These are phyloP conservation scores for Solanum piurae DNA, from an alignment of 257 asterid genomes.

Conservation along the genomic window DNA sequence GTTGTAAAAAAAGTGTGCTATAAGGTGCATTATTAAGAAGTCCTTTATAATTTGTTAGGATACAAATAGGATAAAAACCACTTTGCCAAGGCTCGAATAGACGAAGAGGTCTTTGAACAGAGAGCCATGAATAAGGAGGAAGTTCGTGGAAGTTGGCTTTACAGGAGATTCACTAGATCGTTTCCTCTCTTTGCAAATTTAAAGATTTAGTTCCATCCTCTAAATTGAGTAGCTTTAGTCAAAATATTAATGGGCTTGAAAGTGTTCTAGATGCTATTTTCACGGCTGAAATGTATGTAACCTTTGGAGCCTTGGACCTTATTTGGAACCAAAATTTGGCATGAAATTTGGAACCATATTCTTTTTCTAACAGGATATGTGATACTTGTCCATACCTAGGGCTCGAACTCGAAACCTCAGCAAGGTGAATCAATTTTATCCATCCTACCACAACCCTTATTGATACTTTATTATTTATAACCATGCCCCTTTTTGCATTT, in stretches of 20 bases:
- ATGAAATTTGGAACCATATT: not conserved
- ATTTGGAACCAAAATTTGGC: not conserved
- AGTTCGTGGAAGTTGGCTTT: not conserved
- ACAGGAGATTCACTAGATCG: not conserved
- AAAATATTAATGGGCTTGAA: not conserved
- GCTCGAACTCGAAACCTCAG: not conserved
- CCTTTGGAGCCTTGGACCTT: not conserved
- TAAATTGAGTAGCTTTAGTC: not conserved
- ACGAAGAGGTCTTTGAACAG: not conserved
- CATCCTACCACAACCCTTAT: not conserved
- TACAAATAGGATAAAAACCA: not conserved
- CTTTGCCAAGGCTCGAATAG: not conserved
- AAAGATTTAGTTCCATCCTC: not conserved
- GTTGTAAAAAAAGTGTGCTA: not conserved
- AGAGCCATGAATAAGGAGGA: not conserved
- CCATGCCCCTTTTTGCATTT: not conserved
- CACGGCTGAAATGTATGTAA: not conserved
- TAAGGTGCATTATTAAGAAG: not conserved
- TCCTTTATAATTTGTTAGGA: not conserved
- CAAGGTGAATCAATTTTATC: not conserved
- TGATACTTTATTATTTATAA: not conserved
- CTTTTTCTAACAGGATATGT: not conserved
- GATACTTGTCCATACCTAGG: not conserved
- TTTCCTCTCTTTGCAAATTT: not conserved
- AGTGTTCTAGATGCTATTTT: not conserved